A percentile compares a stretch with the other conserved stretches of the same genome.
phyloP scores from a whole-genome alignment of 2,329 filamentous ascomycete species.

The Phoma sp. region DNA sequence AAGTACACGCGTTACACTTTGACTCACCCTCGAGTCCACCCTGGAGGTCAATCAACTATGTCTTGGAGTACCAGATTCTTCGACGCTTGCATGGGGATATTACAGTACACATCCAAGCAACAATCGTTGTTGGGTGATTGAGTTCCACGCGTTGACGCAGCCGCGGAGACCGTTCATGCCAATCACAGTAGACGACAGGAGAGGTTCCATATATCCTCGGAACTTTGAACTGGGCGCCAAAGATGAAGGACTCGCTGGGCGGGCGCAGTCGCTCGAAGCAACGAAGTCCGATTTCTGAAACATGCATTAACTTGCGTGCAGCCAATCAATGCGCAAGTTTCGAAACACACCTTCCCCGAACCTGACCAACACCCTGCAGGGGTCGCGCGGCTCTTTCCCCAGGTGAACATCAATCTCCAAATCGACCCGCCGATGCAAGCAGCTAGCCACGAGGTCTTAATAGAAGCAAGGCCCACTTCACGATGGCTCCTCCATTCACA shows the following conservation, averaged over 20 bases:
- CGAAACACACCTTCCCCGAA: conserved; percentile 8
- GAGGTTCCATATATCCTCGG: conserved; percentile 7
- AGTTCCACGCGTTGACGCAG: conserved; percentile 5
- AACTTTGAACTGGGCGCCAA: conserved; percentile 12
- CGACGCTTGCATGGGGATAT: conserved; percentile 7
- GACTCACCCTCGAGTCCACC: conserved; percentile 1
- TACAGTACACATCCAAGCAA: not conserved
- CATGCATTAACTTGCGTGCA: conserved; percentile 18
- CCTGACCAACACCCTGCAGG: conserved; percentile 2
- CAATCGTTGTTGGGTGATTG: not conserved
- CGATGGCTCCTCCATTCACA: conserved; percentile 22
- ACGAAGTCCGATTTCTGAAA: conserved; percentile 25
- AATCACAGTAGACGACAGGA: conserved; percentile 1
- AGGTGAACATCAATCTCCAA: conserved; percentile 13
- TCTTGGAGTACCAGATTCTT: not conserved
- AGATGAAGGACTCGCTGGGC: conserved; percentile 20
- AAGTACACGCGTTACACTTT: not conserved
- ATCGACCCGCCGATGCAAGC: conserved; percentile 13
- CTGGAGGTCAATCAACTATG: not conserved
- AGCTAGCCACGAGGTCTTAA: conserved; percentile 16
- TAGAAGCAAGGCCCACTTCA: conserved; percentile 22
- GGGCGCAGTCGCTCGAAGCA: conserved; percentile 17
- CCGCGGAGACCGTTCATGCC: conserved; percentile 5
- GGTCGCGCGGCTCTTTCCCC: conserved; percentile 16
- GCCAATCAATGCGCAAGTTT: conserved; percentile 6